Base-by-base conservation (phyloP, 1,284 basidiomycete genomes). In the Fomitopsis pinicola region DNA sequence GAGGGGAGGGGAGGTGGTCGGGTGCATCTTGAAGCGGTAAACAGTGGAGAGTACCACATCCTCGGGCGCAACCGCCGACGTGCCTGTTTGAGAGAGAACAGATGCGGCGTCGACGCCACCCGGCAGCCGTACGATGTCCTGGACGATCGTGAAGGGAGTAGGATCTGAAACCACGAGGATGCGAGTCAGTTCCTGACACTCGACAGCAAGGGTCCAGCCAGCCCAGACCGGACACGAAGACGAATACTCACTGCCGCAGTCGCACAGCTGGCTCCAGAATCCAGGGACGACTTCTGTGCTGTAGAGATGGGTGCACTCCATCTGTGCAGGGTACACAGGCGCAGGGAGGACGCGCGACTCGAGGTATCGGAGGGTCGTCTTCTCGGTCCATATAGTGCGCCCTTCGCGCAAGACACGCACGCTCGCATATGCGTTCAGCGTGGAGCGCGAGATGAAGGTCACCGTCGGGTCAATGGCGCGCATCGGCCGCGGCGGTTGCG, bases 381-480 rank as follows among this genome's bases (percentile, higher is more conserved):
- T 73, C 68, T 89, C 88, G 1, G 76, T 75, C 71, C 82, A 82
- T 45, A 87, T 73, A 33, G 77, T 67, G n/a, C 74, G 74, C 7
- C 79, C 82, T 58, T 42, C 59, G 38, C 64, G 60, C 76, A 14
- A 75, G 56, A 57, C 69, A 58, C 81, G 77, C 2, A 90, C 84
- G 1, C 78, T 79, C 3, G 86, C 87, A 48, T 79, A 76, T 19
- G 85, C 85, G 17, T 71, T 69, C 35, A 86, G 76, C 2, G 76
- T 68, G 5, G 78, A 71, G 8, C 73, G 78, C 4, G 85, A 80
- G 55, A 82, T 71, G 69, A 89, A 85, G 15, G 87, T 85, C 38
- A 90, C 79, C 5, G 83, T 84, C 0, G 86, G 84, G 67, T 89
- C 85, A 64, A 89, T 88, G 55, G 79, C 75, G 19, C 75, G 74